A percentile compares a stretch with the other conserved stretches of the same genome.
These are phyloP conservation scores for Xylaria arbuscula DNA, from an alignment of 2,329 filamentous ascomycete species.

Conservation along the genomic window DNA sequence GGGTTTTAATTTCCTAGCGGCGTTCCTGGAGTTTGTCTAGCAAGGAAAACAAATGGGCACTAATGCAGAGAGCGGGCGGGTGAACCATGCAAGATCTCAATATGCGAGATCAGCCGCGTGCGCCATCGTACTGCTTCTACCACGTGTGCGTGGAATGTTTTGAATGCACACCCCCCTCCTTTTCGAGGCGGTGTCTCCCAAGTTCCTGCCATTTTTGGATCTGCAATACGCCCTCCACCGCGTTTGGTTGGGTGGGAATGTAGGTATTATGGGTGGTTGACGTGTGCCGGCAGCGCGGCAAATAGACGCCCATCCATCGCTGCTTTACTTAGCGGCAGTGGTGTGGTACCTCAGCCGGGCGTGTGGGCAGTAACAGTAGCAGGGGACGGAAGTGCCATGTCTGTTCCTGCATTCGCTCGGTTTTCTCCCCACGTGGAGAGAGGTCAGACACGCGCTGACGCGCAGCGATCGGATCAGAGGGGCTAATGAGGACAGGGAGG, in stretches of 20 bases:
- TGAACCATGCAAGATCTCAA: slow-evolving; percentile 47
- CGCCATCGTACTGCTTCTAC: slow-evolving; percentile 35
- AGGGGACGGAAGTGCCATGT: slow-evolving; percentile 43
- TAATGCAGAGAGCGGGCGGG: slow-evolving; percentile 37
- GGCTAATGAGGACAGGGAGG: slow-evolving; percentile 45
- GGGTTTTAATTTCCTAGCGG: slow-evolving; percentile 37
- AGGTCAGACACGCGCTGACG: slow-evolving; percentile 42
- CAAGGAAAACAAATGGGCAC: slow-evolving; percentile 34
- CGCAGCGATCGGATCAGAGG: slow-evolving; percentile 43
- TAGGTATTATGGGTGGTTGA: slow-evolving; percentile 42
- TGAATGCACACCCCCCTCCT: slow-evolving; percentile 50
- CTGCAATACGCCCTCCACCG: slow-evolving; percentile 45
- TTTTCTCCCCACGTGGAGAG: slow-evolving; percentile 43
- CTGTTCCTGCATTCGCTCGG: slow-evolving; percentile 50
- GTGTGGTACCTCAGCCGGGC: slow-evolving; percentile 42
- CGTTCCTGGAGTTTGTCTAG: slow-evolving; percentile 34
- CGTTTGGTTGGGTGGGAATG: slow-evolving; percentile 42
- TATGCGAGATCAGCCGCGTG: slow-evolving; percentile 41
- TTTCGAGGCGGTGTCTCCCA: slow-evolving; percentile 35
- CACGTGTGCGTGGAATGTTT: slow-evolving; percentile 33
- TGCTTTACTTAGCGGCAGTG: slow-evolving; percentile 52
- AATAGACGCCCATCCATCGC: slow-evolving; percentile 54
- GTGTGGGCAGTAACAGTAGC: slow-evolving; percentile 43
- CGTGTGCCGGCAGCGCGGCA: slow-evolving; percentile 48
- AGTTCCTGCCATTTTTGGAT: slow-evolving; percentile 42